Conservation (phyloP, 2,329 filamentous ascomycete genomes). For the Paraconiothyrium sp. region DNA sequence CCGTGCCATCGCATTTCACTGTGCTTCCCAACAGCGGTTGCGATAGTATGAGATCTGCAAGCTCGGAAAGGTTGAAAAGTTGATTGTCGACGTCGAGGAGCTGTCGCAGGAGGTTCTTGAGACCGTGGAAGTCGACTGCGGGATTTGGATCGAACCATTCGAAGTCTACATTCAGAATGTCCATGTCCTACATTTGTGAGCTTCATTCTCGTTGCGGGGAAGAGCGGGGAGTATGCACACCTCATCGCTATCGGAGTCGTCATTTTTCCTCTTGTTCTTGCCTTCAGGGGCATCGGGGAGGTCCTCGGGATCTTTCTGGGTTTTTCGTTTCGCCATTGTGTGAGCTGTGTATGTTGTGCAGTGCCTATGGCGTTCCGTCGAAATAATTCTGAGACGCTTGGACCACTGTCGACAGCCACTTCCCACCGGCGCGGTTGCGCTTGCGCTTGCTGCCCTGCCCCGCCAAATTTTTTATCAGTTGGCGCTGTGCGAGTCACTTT, state of each 20-base stretch:
- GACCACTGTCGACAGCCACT: slow-evolving; percentile 11
- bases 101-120: slow-evolving; percentile 89
- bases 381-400: slow-evolving; percentile 32
- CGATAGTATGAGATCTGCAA: slow-evolving; percentile 85
- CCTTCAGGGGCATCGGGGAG: slow-evolving; percentile 46
- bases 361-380: slow-evolving; percentile 13
- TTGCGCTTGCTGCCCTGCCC: slow-evolving; percentile 21
- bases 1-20: slow-evolving; percentile 95
- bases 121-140: slow-evolving; percentile 91
- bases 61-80: slow-evolving; percentile 85
- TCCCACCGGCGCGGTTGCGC: slow-evolving; percentile 13
- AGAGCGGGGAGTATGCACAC: slow-evolving; percentile 30
- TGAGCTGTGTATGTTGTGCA: slow-evolving; percentile 17
- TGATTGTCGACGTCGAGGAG: slow-evolving; percentile 88
- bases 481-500: slow-evolving; percentile 28
- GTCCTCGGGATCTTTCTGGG: slow-evolving; percentile 44
- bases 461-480: slow-evolving; percentile 30
- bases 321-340: slow-evolving; percentile 50
- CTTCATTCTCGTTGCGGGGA: slow-evolving; percentile 14
- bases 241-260: slow-evolving; percentile 51
- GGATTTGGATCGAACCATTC: slow-evolving; percentile 98
- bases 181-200: slow-evolving; percentile 72
- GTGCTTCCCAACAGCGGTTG: slow-evolving; percentile 91
- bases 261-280: slow-evolving; percentile 40
- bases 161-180: slow-evolving; percentile 94